Conservation (phyloP, 1,139 yeast genomes). For the Saccharomyces hybrid region DNA sequence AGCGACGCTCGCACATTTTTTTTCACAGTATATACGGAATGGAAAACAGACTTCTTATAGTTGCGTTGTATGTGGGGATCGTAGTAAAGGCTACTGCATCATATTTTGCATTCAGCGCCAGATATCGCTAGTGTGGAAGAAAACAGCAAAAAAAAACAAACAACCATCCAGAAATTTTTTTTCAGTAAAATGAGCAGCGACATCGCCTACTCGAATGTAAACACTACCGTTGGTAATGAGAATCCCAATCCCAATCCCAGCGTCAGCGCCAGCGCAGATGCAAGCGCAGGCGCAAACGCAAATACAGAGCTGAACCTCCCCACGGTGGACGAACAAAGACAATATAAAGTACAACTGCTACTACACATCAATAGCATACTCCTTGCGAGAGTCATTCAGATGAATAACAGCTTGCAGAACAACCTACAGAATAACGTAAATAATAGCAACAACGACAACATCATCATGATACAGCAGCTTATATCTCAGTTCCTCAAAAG, state of each 20-base stretch:
- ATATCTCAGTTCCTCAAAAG: constrained; percentile 28
- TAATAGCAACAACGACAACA: constrained; percentile 5
- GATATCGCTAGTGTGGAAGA: too few species aligned
- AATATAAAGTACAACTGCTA: constrained; percentile 30
- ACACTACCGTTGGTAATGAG: background rate
- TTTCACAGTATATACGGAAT: background rate
- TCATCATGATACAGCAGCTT: constrained; percentile 10
- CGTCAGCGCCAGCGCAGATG: background rate
- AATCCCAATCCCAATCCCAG: background rate
- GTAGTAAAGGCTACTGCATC: background rate
- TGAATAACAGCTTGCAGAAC: constrained; percentile 11
- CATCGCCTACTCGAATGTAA: background rate
- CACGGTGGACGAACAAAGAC: constrained; percentile 19
- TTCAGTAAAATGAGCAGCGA: background rate
- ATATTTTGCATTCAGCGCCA: too few species aligned
- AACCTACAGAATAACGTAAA: constrained; percentile 9
- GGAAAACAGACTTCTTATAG: background rate
- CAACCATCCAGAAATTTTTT: background rate
- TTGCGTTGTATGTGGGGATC: background rate
- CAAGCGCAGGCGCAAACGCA: background rate
- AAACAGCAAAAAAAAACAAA: background rate
- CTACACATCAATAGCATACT: constrained; percentile 31
- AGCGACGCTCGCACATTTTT: background rate
- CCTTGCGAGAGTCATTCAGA: constrained; percentile 23
- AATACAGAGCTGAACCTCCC: background rate